Evolutionary conservation across 768 basidiomycete species (phyloP), one percentile per base, ranked within the genome.

Genomic region (Boletus fagicola): DNA sequence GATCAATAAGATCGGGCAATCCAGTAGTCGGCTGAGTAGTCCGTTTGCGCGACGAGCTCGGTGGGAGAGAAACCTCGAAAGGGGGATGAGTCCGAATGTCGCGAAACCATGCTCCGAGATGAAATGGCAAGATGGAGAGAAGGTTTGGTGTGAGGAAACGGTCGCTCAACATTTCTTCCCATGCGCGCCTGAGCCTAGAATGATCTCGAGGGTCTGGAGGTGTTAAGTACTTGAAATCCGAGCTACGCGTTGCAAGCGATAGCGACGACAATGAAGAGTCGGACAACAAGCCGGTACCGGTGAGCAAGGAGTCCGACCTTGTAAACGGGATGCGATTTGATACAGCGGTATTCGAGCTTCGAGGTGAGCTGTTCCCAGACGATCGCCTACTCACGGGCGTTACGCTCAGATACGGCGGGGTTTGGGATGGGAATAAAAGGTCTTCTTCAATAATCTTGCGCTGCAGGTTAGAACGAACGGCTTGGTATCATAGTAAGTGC

Each of bases 371-470:
- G 16, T 62, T 60, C 54, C 46, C 58, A 16, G 67, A 65, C 3
- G 67, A 72, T 24, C 22, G 54, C 15, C 59, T 51, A 15, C 51
- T 56, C 22, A n/a, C 5, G n/a, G 57, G 39, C 38, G 50, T 53
- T 11, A 39, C n/a, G n/a, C 59, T 53, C 16, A 55, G 48, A n/a
- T 40, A 53, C 3, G 57, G 53, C 18, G 54, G 44, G n/a, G n/a
- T 38, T 50, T 64, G 61, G 46, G 77, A 82, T 9, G 88, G 88
- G 65, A 90, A 90, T 47, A 88, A 77, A 8, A 84, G 76, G 65
- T 89, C 87, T 57, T 91, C 88, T 68, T 89, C 88, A 38, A 89
- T 80, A 10, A 89, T 75, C 88, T 90, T 59, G 9, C n/a, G 47
- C 16, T 54, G 30, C 9, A 35, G 52, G 54, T 64, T 30, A 62